Conservation (phyloP, 1,139 yeast species). For the Diutina scorzettiae region DNA sequence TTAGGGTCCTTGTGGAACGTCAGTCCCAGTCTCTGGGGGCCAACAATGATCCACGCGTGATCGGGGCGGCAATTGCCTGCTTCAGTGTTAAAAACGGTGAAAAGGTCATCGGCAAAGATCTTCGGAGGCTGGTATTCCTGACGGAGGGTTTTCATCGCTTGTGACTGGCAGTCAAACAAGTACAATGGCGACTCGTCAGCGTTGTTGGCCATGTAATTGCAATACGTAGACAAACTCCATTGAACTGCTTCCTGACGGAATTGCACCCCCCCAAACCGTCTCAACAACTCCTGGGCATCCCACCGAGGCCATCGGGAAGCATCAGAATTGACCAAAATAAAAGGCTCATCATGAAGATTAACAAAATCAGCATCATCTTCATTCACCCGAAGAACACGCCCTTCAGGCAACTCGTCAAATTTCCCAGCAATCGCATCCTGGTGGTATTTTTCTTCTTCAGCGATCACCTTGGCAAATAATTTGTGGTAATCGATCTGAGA, state of each 20-base stretch:
- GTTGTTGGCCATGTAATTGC: constrained; percentile 48
- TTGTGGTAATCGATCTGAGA: constrained; percentile 50
- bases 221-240: constrained; percentile 59
- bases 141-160: constrained; percentile 46
- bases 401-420: background rate
- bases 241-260: constrained; percentile 80
- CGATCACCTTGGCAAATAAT: constrained; percentile 35
- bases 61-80: constrained; percentile 57
- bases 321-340: constrained; percentile 39
- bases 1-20: constrained; percentile 92
- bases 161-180: constrained; percentile 66
- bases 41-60: constrained; percentile 81
- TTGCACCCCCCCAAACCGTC: constrained; percentile 43
- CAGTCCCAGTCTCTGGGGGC: constrained; percentile 72
- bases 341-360: constrained; percentile 46
- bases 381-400: constrained; percentile 31
- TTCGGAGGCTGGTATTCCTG: constrained; percentile 45
- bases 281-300: constrained; percentile 38
- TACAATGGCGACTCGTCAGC: constrained; percentile 76
- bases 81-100: constrained; percentile 20
- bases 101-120: constrained; percentile 39
- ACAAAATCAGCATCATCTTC: constrained; percentile 38
- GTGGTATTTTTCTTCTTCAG: constrained; percentile 30
- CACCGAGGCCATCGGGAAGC: constrained; percentile 54
- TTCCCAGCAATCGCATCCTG: constrained; percentile 6